Evolutionary conservation across 768 basidiomycete species (phyloP).

Genomic region (Austroboletus eburneus): DNA sequence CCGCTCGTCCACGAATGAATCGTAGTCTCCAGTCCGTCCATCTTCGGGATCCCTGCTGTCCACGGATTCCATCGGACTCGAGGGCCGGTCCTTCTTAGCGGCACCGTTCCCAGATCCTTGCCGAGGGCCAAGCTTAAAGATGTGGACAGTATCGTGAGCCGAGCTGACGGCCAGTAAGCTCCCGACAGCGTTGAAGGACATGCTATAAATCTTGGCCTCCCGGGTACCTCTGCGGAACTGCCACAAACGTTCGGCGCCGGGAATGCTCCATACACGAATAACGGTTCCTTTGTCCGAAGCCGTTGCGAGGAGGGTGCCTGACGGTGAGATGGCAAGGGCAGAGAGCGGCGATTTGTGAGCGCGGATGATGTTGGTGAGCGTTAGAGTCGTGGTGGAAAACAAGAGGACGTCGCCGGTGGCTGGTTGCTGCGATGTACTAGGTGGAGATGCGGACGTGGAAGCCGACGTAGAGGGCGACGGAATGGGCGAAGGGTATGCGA

Average conservation of each 20-base stretch:
- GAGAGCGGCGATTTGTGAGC: conserved; percentile 96
- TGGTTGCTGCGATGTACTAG: conserved; percentile 40
- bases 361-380: conserved; percentile 92
- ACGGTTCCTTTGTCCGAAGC: conserved; percentile 95
- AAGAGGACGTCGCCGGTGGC: conserved; percentile 83
- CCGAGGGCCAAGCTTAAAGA: conserved; percentile 76
- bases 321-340: conserved; percentile 76
- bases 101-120: conserved; percentile 17
- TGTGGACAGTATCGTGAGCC: conserved; percentile 93
- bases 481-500: conserved; percentile 94
- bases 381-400: conserved; percentile 89
- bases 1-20: conserved; percentile 78
- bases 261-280: conserved; percentile 90
- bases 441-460: conserved; percentile 34
- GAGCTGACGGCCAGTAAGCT: conserved; percentile 86
- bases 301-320: conserved; percentile 89
- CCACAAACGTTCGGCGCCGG: conserved; percentile 88
- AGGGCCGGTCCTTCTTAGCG: conserved; percentile 31
- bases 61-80: conserved; percentile 62
- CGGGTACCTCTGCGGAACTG: conserved; percentile 92
- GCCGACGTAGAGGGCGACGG: conserved; percentile 72
- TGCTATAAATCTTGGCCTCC: conserved; percentile 79
- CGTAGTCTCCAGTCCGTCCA: conserved; percentile 67
- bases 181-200: conserved; percentile 80
- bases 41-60: conserved; percentile 60